Conservation (phyloP, 192 early-diverging fungal genomes). For the Gamsiella multidivaricata region DNA sequence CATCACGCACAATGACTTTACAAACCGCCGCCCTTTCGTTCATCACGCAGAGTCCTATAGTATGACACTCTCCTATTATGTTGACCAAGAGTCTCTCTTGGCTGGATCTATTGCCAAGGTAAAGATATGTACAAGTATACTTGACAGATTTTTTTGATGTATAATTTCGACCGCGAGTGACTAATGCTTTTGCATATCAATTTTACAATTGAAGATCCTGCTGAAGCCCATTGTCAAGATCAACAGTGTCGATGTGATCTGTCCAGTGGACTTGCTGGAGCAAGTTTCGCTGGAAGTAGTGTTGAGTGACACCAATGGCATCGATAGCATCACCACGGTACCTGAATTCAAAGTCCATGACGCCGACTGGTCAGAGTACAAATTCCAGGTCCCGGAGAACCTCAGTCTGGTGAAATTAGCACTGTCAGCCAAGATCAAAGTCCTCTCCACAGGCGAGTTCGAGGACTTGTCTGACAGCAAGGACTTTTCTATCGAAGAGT, state of each 20-base stretch:
- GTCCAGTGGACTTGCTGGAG: conserved; percentile 52
- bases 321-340: conserved; percentile 20
- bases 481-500: conserved; percentile 10
- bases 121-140: no score
- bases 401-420: conserved; percentile 14
- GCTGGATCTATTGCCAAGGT: conserved; percentile 48
- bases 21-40: conserved; percentile 24
- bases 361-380: conserved; percentile 22
- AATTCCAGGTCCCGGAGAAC: conserved; percentile 55
- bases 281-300: conserved; percentile 36
- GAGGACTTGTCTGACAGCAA: not conserved
- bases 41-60: conserved; percentile 49
- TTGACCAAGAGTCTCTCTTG: conserved; percentile 56
- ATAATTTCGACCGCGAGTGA: not conserved
- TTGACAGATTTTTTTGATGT: no score
- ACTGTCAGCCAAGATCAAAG: conserved; percentile 49
- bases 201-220: conserved; percentile 18
- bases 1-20: conserved; percentile 53
- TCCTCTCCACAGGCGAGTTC: conserved; percentile 27
- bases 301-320: conserved; percentile 10
- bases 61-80: conserved; percentile 43
- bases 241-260: not conserved
- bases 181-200: not conserved
- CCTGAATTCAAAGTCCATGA: conserved; percentile 31
- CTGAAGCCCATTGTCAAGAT: conserved; percentile 23